Base-by-base conservation (phyloP, 345 rosid species). In the Moricandia arvensis region DNA sequence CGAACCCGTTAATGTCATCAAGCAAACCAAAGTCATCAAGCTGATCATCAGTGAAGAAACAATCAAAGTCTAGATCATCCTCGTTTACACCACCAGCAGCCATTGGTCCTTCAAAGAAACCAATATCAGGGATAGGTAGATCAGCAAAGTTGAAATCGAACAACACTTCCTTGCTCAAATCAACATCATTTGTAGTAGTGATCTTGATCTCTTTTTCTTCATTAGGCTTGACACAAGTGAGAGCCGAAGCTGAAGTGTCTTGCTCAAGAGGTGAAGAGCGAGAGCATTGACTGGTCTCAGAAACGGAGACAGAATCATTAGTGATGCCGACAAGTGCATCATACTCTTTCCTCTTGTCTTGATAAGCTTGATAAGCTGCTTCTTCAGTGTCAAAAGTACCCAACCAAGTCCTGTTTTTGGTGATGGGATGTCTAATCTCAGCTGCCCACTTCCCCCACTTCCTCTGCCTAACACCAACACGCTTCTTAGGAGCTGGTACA, bases 391-490 rank as follows among this genome's bases (percentile, higher is more conserved):
- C 69, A 64, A 78, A 96, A 37, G 99, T 93, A 43, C 99, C 99
- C 78, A 96, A 82, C 99, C 99, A 96, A 16, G 78, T 82, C 73
- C 99, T 86, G 21, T 63, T 68, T 38, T 81, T 86, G 37, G 81
- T 80, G 2, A 86, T 38, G 0, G 99, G 97, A 76, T 96, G 85
- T 17, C 98, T 75, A 43, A 96, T 96, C 79, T 96, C 99, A 65
- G 99, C 99, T 9, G 99, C 98, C 98, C 98, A 96, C 55, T 91
- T 96, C 0, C 99, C 99, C 99, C 99, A 96, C 71, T 93, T 96
- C 66, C 99, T 81, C 62, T 86, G 97, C 73, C 99, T 81, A 34
- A 96, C 95, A 34, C 99, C 99, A 55, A 80, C 84, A 64, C 80
- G 80, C 75, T 80, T 80, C 75, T 79, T 79, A n/a, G 59, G 59